Base-by-base conservation (phyloP, 2,329 filamentous ascomycete genomes). In the Fusarium succisae region DNA sequence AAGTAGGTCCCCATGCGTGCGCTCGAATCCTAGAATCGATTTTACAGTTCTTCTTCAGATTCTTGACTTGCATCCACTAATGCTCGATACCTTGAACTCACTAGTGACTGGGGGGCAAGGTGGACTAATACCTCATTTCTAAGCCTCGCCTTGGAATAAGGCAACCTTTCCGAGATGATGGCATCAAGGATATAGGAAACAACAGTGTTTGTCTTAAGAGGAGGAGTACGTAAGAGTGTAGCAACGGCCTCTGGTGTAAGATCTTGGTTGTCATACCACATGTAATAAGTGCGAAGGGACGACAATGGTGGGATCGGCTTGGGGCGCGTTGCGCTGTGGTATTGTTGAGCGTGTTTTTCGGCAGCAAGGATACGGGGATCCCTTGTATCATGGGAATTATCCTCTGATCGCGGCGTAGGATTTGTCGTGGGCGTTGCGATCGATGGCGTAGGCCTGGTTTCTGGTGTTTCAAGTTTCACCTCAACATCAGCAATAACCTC, bases 221-320 rank as follows among this genome's bases (percentile, higher is more conserved):
- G 91, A 20, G 91, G 90, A 15, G 89, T 83, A 5, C 91, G 85
- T n/a, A 92, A 81, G 4, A 92, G 70, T 6, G 78, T 81, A 5
- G 90, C 90, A 22, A 93, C 83, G 2, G 83, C 81, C 1, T 81
- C 76, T 1, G 90, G 83, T 1, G 79, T 73, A 24, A 93, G 82
- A 18, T 84, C 82, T 13, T 85, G 79, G 64, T 90, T 86, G 8
- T 81, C 71, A 62, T 90, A 84, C 92, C 92, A 94, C 26, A 94
- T 81, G 72, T 87, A 88, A 76, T 93, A 94, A 3, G 90, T 86
- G 20, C 89, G 86, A 4, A 93, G 80, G 5, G 82, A 78, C 4
- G 84, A 74, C 6, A 78, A 80, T 26, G 68, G 39, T 1, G 79
- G 80, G 13, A 62, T 72, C 3, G 80, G 59, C 59, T 64, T 30